phyloP scores from a whole-genome alignment of 495 filamentous ascomycete genomes.

The Neurospora terricola region DNA sequence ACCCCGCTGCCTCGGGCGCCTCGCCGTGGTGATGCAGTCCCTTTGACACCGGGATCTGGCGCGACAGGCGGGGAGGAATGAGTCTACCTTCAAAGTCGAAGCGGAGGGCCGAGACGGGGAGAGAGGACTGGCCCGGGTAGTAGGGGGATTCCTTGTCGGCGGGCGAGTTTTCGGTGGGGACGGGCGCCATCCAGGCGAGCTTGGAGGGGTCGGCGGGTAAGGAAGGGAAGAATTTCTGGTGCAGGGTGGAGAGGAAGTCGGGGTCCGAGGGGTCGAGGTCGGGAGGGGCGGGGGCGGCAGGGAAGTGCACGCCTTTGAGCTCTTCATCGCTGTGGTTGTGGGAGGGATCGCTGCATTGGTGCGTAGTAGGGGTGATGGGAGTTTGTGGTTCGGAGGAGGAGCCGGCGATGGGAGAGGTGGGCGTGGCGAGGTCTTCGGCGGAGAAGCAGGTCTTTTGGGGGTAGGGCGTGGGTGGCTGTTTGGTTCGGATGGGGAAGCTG shows the following conservation, averaged over 20 bases:
- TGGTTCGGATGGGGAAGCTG: slow-evolving; percentile 20
- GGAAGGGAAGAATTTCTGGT: slow-evolving; percentile 84
- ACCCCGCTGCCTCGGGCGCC: slow-evolving; percentile 87
- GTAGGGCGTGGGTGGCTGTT: slow-evolving; percentile 9
- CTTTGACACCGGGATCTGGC: slow-evolving; percentile 58
- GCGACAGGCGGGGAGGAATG: slow-evolving; percentile 61
- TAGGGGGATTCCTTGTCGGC: slow-evolving; percentile 64
- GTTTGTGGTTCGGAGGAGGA: slow-evolving; percentile 48
- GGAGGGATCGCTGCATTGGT: slow-evolving; percentile 30
- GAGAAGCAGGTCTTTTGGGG: slow-evolving; percentile 15
- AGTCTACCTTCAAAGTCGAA: slow-evolving; percentile 80
- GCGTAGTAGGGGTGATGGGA: slow-evolving; percentile 27
- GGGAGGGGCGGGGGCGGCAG: slow-evolving; percentile 32
- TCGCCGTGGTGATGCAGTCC: slow-evolving; percentile 93
- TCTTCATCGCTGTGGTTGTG: slow-evolving; percentile 18
- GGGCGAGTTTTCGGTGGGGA: slow-evolving; percentile 44
- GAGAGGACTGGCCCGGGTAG: slow-evolving; percentile 59
- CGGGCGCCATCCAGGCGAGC: slow-evolving; percentile 79
- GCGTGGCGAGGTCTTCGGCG: slow-evolving; percentile 14
- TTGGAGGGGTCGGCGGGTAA: slow-evolving; percentile 75
- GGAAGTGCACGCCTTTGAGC: slow-evolving; percentile 27
- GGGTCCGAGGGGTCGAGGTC: slow-evolving; percentile 75
- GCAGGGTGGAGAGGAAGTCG: slow-evolving; percentile 72
- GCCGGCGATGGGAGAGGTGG: slow-evolving; percentile 7
- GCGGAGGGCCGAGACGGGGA: slow-evolving; percentile 67